A percentile compares a stretch with the other conserved stretches of the same genome.
phyloP scores from a whole-genome alignment of 2,329 filamentous ascomycete species.

The Eutypa lata region DNA sequence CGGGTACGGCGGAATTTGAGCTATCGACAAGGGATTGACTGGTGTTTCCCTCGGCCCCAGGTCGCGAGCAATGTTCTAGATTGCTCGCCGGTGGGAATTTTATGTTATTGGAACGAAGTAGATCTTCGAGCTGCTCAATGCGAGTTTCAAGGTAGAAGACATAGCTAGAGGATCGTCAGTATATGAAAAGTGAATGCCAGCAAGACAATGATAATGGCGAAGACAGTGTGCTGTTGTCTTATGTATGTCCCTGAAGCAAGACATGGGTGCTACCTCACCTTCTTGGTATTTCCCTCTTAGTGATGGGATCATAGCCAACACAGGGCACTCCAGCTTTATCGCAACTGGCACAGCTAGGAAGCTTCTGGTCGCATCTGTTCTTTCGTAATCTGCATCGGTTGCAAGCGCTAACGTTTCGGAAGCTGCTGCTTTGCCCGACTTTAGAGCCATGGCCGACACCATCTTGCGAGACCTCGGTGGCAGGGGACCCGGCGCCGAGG shows the following conservation, averaged over 20 bases:
- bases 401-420: constrained; percentile 89
- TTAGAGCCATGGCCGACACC: constrained; percentile 38
- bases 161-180: constrained; percentile 55
- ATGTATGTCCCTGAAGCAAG: neutral
- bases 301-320: constrained; percentile 94
- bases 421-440: constrained; percentile 60
- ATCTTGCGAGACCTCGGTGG: constrained; percentile 26
- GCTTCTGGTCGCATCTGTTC: constrained; percentile 89
- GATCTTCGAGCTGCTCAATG: constrained; percentile 75
- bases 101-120: constrained; percentile 68
- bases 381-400: constrained; percentile 90
- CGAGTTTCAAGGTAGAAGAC: constrained; percentile 92
- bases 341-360: constrained; percentile 87
- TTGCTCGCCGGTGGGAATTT: constrained; percentile 67
- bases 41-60: constrained; percentile 34
- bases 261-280: constrained; percentile 58
- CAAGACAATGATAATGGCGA: neutral
- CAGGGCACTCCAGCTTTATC: constrained; percentile 90
- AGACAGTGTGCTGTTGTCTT: too few relatives aligned
- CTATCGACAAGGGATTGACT: constrained; percentile 32
- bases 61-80: constrained; percentile 62
- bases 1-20: constrained; percentile 29
- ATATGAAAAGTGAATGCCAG: neutral
- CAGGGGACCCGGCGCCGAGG: constrained; percentile 31
- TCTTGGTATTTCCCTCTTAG: constrained; percentile 90